Conservation (phyloP, 2,329 filamentous ascomycete species). For the Penicillium frequentans region DNA sequence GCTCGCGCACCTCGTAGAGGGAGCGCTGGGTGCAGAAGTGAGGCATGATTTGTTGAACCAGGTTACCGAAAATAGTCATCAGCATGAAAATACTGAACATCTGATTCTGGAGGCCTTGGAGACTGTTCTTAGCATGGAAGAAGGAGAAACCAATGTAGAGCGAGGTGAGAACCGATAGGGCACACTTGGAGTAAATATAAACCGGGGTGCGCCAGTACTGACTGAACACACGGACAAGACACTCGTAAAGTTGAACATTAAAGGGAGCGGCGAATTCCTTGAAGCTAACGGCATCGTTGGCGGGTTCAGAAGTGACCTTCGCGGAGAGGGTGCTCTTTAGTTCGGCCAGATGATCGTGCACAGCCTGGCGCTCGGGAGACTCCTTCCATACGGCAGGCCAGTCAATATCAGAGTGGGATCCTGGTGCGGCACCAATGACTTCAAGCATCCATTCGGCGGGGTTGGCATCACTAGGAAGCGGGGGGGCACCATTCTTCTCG, state of each 20-base stretch:
- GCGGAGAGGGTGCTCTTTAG: constrained; percentile 45
- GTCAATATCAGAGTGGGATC: constrained; percentile 62
- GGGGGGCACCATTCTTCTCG: constrained; percentile 60
- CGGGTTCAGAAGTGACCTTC: constrained; percentile 39
- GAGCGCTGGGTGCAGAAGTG: constrained; percentile 59
- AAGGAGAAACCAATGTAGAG: constrained; percentile 86
- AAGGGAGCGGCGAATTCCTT: constrained; percentile 82
- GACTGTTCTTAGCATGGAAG: constrained; percentile 70
- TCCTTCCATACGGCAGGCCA: constrained; percentile 65
- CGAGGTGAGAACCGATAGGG: constrained; percentile 64
- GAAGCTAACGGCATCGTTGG: constrained; percentile 56
- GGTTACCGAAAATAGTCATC: constrained; percentile 71
- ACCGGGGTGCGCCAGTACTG: constrained; percentile 89
- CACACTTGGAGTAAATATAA: constrained; percentile 82
- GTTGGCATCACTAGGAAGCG: constrained; percentile 63
- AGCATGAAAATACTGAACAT: constrained; percentile 90
- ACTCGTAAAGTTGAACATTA: constrained; percentile 63
- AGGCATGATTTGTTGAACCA: constrained; percentile 57
- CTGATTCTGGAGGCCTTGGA: constrained; percentile 84
- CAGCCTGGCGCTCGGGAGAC: constrained; percentile 56
- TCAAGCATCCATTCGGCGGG: constrained; percentile 75
- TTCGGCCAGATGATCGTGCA: constrained; percentile 58
- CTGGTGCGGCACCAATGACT: constrained; percentile 61
- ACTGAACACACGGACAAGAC: constrained; percentile 74
- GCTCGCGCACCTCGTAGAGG: constrained; percentile 61